Evolutionary conservation across 2,329 filamentous ascomycete species (phyloP), one percentile per base, ranked within the genome.

Genomic region (Metarhizium brunneum): DNA sequence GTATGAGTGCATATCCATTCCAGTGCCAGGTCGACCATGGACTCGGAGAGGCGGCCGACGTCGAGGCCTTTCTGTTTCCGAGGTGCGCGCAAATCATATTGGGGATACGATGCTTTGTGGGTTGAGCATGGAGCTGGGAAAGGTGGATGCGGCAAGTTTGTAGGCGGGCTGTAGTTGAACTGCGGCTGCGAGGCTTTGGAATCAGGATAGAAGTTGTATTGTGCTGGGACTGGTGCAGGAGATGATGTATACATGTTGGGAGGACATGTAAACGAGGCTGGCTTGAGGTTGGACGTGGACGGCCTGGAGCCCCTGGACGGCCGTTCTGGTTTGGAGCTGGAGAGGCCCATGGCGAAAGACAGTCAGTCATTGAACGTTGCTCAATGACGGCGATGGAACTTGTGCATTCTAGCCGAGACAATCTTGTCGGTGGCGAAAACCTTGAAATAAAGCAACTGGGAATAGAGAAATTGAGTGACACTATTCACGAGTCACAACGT

Each of bases 1-100:
- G 32, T 18, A n/a, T 42, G n/a, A 35, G 38, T 29, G 29, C 74
- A 70, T 6, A 73, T 63, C 36, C 74, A 56, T 20, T 73, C 71
- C 55, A 66, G 73, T 52, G 71, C 75, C 20, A 79, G 60, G 55
- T 78, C 71, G 10, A 72, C 67, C 43, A 75, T 66, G 1, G 78
- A 73, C 4, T 66, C 42, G 18, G 45, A 49, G 32, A 32, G 35
- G 32, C 20, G 45, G 14, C 45, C 45, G 6, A 32, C 10, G 13
- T 30, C 29, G 35, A 48, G 30, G 20, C 20, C 25, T 14, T 42
- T 16, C 3, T 40, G 45, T 16, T 18, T 45, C 16, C 42, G 42
- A 30, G 20, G 30, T 2, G 13, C 14, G 3, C 20, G 20, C 1
- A 14, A 10, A 30, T 48, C 7, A 48, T 45, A 20, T 20, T 45